Conservation (phyloP, 140 eudicot genomes). For the Oenanthe javanica region DNA sequence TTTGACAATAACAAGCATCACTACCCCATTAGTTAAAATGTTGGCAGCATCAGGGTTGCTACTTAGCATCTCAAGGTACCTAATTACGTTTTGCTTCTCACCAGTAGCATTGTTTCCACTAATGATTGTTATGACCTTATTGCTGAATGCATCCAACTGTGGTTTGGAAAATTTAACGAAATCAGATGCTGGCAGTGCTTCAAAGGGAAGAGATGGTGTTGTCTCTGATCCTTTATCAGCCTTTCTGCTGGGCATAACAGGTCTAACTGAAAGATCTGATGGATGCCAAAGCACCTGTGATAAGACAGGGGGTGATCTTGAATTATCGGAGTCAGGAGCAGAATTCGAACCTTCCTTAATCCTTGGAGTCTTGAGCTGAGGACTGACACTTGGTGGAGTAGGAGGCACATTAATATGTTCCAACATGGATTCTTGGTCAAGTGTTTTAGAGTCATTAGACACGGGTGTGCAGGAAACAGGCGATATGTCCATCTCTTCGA, state of each 20-base stretch:
- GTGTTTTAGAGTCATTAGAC: slow-evolving; percentile 29
- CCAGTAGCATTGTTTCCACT: slow-evolving; percentile 55
- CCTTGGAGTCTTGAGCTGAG: slow-evolving; percentile 50
- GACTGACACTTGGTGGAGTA: slow-evolving; percentile 67
- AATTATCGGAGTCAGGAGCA: slow-evolving; percentile 35
- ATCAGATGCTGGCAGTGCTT: slow-evolving; percentile 52
- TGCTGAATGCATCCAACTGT: slow-evolving; percentile 48
- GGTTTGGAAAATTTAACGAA: slow-evolving; percentile 62
- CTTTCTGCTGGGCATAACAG: slow-evolving; percentile 97
- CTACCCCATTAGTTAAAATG: slow-evolving; percentile 83
- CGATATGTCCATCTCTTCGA: slow-evolving; percentile 35
- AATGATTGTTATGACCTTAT: slow-evolving; percentile 41
- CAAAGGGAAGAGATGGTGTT: slow-evolving; percentile 71
- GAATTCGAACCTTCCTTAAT: slow-evolving; percentile 36
- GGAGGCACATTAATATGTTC: slow-evolving; percentile 46
- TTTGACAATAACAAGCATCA: slow-evolving; percentile 78
- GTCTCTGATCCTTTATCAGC: slow-evolving; percentile 64
- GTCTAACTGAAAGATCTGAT: slow-evolving; percentile 93
- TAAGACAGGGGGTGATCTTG: slow-evolving; percentile 37
- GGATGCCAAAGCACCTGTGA: slow-evolving; percentile 86
- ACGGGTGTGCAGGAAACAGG: slow-evolving; percentile 29
- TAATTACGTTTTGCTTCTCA: slow-evolving; percentile 79
- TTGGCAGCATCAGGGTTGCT: slow-evolving; percentile 84
- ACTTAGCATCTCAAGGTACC: slow-evolving; percentile 83
- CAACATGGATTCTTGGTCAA: slow-evolving; percentile 44